These are phyloP conservation scores for Colletotrichum musae DNA, from an alignment of 2,329 filamentous ascomycete genomes.

Conservation along the genomic window DNA sequence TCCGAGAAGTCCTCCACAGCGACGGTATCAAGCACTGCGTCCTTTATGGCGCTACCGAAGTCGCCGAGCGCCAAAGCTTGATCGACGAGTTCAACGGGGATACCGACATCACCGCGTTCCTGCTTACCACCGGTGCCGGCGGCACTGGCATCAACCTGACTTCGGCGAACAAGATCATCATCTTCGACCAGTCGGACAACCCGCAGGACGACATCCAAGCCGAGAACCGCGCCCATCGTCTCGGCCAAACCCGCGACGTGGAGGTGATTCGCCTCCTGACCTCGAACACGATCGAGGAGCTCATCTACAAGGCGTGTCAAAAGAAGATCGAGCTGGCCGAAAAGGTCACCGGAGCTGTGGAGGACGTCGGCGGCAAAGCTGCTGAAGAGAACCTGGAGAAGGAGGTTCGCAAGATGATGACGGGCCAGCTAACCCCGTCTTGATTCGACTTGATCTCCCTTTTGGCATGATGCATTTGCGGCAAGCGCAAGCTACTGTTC, in stretches of 20 bases:
- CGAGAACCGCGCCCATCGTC: slow-evolving; percentile 95
- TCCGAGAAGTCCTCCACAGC: slow-evolving; percentile 84
- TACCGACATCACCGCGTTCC: slow-evolving; percentile 85
- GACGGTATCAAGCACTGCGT: slow-evolving; percentile 83
- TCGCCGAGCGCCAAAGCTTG: slow-evolving; percentile 86
- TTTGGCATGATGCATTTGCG: background rate
- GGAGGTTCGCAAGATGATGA: slow-evolving; percentile 62
- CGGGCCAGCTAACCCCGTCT: slow-evolving; percentile 55
- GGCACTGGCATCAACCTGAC: slow-evolving; percentile 98
- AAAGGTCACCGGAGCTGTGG: slow-evolving; percentile 63
- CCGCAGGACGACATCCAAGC: slow-evolving; percentile 99
- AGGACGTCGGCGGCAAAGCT: slow-evolving; percentile 48
- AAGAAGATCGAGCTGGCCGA: slow-evolving; percentile 92
- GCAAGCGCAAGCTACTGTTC: background rate
- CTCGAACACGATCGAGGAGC: slow-evolving; percentile 87
- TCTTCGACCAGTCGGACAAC: slow-evolving; percentile 98
- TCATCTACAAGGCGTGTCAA: slow-evolving; percentile 91
- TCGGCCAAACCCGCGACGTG: slow-evolving; percentile 91
- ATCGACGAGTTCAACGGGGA: slow-evolving; percentile 90
- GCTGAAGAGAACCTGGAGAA: slow-evolving; percentile 56
- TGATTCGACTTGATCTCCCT: slow-evolving; percentile 37
- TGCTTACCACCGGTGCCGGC: slow-evolving; percentile 93
- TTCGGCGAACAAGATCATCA: slow-evolving; percentile 96
- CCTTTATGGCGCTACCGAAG: slow-evolving; percentile 88
- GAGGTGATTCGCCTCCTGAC: slow-evolving; percentile 91